Evolutionary conservation across 2,329 filamentous ascomycete genomes (phyloP).

Genomic region (Akanthomyces dipterigenus): DNA sequence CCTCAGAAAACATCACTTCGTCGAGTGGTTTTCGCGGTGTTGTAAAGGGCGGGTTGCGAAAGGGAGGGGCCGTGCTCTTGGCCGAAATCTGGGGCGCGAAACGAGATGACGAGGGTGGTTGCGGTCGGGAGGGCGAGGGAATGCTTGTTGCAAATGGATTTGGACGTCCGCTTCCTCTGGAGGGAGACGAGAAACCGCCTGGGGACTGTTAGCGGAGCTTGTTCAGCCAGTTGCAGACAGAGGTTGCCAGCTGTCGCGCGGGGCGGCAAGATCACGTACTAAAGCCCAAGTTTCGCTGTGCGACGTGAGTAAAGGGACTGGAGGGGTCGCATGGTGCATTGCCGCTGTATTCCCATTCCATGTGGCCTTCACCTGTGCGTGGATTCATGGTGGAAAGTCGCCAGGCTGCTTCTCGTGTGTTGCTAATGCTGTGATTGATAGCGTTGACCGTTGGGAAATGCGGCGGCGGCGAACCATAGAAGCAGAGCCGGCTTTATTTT

Average conservation of each 20-base stretch:
- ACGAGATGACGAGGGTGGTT: slow-evolving; percentile 35
- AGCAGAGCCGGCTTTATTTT: slow-evolving; percentile 6
- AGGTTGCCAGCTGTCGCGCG: neutral
- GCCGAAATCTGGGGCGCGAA: slow-evolving; percentile 39
- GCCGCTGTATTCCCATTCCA: slow-evolving; percentile 62
- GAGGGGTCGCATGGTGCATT: slow-evolving; percentile 51
- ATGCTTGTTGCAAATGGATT: slow-evolving; percentile 31
- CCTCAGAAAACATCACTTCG: slow-evolving; percentile 45
- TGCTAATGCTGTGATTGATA: neutral
- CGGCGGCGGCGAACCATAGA: neutral
- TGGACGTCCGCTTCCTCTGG: slow-evolving; percentile 26
- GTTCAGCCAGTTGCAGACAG: neutral
- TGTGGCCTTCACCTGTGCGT: slow-evolving; percentile 52
- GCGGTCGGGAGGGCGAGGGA: slow-evolving; percentile 34
- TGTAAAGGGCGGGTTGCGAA: slow-evolving; percentile 58
- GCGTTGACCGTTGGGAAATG: neutral
- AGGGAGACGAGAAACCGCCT: slow-evolving; percentile 30
- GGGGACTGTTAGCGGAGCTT: slow-evolving; percentile 17
- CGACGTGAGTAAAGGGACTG: slow-evolving; percentile 53
- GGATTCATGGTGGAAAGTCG: slow-evolving; percentile 37
- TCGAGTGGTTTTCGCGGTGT: slow-evolving; percentile 55
- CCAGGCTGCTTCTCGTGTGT: neutral
- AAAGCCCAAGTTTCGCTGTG: slow-evolving; percentile 32
- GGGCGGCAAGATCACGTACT: slow-evolving; percentile 27
- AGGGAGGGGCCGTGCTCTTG: slow-evolving; percentile 41